Percentiles rank a stretch among this genome's conserved stretches.
Conservation (phyloP, 352 stramenopile genomes). For the Phytophthora citrophthora region DNA sequence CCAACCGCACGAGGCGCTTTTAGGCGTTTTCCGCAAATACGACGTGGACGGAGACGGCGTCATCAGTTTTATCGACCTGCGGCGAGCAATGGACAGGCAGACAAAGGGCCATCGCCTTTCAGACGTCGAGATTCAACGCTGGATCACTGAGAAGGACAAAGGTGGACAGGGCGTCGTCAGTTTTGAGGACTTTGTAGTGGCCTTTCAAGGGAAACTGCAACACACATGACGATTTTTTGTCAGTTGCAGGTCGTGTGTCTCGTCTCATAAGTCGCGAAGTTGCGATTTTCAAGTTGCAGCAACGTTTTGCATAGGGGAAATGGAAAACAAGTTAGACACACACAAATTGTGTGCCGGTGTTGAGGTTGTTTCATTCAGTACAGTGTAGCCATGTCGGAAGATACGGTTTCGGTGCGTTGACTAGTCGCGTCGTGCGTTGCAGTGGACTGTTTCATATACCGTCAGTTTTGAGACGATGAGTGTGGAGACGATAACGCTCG, state of each 20-base stretch:
- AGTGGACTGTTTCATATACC: too few species aligned
- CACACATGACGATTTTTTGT: neutral
- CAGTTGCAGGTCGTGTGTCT: neutral
- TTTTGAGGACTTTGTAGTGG: slow-evolving; percentile 49
- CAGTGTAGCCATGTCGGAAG: slow-evolving; percentile 26
- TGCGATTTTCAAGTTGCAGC: neutral
- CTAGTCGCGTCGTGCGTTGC: slow-evolving; percentile 2
- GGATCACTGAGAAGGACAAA: slow-evolving; percentile 58
- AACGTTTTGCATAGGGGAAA: neutral
- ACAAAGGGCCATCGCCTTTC: slow-evolving; percentile 26
- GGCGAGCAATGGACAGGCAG: slow-evolving; percentile 36
- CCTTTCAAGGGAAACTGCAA: slow-evolving; percentile 30
- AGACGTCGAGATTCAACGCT: slow-evolving; percentile 55
- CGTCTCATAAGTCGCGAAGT: neutral
- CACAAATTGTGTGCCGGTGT: slow-evolving; percentile 9
- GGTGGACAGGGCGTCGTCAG: slow-evolving; percentile 47
- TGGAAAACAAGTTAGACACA: neutral
- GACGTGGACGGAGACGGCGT: slow-evolving; percentile 53
- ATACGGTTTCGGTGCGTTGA: slow-evolving; percentile 14
- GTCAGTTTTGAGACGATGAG: neutral
- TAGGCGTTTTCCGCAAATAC: slow-evolving; percentile 53
- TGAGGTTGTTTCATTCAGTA: neutral
- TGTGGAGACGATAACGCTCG: slow-evolving; percentile 8
- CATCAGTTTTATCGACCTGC: slow-evolving; percentile 61
- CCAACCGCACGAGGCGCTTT: slow-evolving; percentile 25